phyloP scores from a whole-genome alignment of 352 stramenopile species.

The Pythium utonaiense region DNA sequence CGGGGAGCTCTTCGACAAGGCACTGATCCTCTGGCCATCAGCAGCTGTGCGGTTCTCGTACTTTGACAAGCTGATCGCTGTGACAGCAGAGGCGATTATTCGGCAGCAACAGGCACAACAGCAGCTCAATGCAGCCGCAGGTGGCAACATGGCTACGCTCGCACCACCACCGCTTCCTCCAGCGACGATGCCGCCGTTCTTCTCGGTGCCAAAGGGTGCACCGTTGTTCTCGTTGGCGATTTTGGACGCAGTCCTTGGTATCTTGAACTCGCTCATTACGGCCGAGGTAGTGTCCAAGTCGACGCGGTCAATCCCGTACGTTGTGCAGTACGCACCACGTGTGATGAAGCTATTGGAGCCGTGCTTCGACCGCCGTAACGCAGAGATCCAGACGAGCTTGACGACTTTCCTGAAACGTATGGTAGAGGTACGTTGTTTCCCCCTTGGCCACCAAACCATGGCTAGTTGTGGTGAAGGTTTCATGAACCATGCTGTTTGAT shows the following conservation, averaged over 20 bases:
- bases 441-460: too few species aligned
- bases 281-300: constrained; percentile 74
- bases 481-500: constrained; percentile 1
- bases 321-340: constrained; percentile 82
- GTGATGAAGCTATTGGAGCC: constrained; percentile 89
- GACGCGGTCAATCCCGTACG: constrained; percentile 71
- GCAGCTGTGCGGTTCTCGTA: constrained; percentile 87
- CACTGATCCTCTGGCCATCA: constrained; percentile 80
- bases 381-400: constrained; percentile 70
- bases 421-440: constrained; percentile 48
- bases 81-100: constrained; percentile 83
- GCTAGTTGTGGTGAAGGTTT: background rate
- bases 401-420: constrained; percentile 72
- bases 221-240: constrained; percentile 85
- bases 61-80: constrained; percentile 90
- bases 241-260: constrained; percentile 81
- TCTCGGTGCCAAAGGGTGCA: constrained; percentile 75
- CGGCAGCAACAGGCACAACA: constrained; percentile 62
- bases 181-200: constrained; percentile 79
- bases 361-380: constrained; percentile 83
- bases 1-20: constrained; percentile 85
- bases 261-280: constrained; percentile 80
- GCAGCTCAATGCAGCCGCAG: constrained; percentile 8
- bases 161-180: constrained; percentile 33
- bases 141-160: background rate